Percentiles rank a stretch among this genome's conserved stretches.
Evolutionary conservation across 352 stramenopile genomes (phyloP).

Genomic region (Phytopythium oedochilum): DNA sequence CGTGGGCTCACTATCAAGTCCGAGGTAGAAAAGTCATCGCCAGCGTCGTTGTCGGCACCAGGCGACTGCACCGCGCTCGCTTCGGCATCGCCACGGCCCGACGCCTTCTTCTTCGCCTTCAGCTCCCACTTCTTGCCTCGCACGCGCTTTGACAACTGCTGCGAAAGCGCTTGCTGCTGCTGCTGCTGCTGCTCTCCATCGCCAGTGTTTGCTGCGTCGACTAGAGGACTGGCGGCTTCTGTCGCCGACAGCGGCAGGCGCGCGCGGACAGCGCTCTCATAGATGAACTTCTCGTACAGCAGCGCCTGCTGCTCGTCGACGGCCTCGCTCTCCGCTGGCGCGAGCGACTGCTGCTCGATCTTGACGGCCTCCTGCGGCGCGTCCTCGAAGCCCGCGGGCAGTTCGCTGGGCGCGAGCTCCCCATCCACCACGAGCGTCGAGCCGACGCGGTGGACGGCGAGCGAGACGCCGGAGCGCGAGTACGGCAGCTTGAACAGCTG

Average conservation of each 20-base stretch:
- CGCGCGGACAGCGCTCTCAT: constrained; percentile 55
- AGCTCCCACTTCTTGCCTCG: neutral
- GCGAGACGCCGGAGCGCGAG: constrained; percentile 68
- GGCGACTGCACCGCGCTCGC: neutral
- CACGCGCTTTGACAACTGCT: neutral
- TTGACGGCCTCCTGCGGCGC: constrained; percentile 49
- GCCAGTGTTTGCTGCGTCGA: constrained; percentile 7
- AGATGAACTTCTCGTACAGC: constrained; percentile 87
- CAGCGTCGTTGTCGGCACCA: neutral
- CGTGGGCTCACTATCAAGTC: neutral
- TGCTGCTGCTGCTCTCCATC: neutral
- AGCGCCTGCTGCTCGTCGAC: constrained; percentile 26
- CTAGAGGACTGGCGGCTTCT: constrained; percentile 4
- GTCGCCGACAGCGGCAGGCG: constrained; percentile 15
- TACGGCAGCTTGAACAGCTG: constrained; percentile 86
- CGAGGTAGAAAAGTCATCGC: neutral
- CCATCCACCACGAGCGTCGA: constrained; percentile 79
- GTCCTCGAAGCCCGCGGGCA: constrained; percentile 66
- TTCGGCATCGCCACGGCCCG: neutral
- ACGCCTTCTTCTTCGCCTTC: neutral
- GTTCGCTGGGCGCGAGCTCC: constrained; percentile 61
- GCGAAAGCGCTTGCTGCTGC: neutral
- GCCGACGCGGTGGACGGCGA: constrained; percentile 77
- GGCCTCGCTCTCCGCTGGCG: constrained; percentile 17
- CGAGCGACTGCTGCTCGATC: constrained; percentile 33